Evolutionary conservation across 2,329 filamentous ascomycete genomes (phyloP).

Genomic region (Hysterium pulicare): DNA sequence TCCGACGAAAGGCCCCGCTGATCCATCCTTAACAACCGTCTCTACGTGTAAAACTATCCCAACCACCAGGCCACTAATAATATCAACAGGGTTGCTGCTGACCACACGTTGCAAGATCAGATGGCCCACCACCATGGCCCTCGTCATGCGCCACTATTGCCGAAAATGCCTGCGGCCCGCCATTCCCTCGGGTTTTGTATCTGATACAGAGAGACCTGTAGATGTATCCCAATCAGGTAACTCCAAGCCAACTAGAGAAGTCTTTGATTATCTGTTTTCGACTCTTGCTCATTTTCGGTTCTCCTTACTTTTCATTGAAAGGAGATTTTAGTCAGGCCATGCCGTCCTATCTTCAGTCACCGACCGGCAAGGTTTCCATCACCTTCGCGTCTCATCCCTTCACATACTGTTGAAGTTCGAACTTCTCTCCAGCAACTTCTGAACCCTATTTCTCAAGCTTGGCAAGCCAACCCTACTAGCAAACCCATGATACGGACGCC

Average conservation of each 20-base stretch:
- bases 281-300: constrained; percentile 28
- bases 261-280: no score
- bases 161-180: constrained; percentile 2
- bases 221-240: constrained; percentile 7
- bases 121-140: not conserved
- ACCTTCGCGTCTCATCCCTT: no score
- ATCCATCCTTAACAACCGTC: not conserved
- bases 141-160: not conserved
- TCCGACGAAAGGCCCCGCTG: not conserved
- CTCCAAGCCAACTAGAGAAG: no score
- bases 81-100: not conserved
- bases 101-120: not conserved
- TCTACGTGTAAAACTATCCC: not conserved
- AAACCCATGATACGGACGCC: no score
- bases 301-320: no score
- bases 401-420: no score
- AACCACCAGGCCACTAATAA: not conserved
- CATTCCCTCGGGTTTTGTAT: constrained; percentile 5
- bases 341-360: no score
- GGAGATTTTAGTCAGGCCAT: no score
- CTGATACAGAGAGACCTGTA: constrained; percentile 2
- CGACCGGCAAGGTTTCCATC: no score
- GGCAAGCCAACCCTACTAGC: no score
- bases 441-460: no score
- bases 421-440: no score